These are phyloP conservation scores for Fusarium tuaranense DNA, from an alignment of 2,329 filamentous ascomycete species.

Conservation along the genomic window DNA sequence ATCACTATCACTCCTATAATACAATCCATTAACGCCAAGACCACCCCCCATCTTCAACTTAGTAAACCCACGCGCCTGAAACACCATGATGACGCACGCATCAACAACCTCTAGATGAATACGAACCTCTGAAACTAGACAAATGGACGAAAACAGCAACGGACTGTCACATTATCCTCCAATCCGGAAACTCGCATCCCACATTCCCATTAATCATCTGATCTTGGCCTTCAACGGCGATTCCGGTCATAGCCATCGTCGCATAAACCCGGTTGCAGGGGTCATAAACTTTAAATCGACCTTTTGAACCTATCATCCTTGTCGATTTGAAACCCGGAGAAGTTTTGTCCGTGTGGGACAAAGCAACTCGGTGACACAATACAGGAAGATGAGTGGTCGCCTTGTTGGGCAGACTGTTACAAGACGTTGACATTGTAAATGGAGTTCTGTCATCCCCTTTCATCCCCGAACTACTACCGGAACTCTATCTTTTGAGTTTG, in stretches of 20 bases:
- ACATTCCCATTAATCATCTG: neutral
- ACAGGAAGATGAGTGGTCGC: neutral
- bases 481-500: neutral
- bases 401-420: neutral
- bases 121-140: neutral
- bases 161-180: neutral
- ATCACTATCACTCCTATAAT: neutral
- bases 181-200: neutral
- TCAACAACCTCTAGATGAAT: neutral
- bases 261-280: neutral
- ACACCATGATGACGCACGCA: neutral
- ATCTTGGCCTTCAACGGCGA: neutral
- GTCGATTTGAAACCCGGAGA: neutral
- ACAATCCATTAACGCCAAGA: neutral
- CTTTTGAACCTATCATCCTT: neutral
- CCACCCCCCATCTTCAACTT: neutral
- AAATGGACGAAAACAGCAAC: neutral
- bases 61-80: neutral
- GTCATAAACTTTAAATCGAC: neutral
- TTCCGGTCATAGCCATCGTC: neutral
- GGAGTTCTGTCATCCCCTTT: neutral
- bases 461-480: neutral
- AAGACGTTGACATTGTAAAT: neutral
- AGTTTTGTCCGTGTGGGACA: conserved; percentile 2
- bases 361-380: neutral